Conservation (phyloP, 2,329 filamentous ascomycete species). For the Metarhizium sp. region DNA sequence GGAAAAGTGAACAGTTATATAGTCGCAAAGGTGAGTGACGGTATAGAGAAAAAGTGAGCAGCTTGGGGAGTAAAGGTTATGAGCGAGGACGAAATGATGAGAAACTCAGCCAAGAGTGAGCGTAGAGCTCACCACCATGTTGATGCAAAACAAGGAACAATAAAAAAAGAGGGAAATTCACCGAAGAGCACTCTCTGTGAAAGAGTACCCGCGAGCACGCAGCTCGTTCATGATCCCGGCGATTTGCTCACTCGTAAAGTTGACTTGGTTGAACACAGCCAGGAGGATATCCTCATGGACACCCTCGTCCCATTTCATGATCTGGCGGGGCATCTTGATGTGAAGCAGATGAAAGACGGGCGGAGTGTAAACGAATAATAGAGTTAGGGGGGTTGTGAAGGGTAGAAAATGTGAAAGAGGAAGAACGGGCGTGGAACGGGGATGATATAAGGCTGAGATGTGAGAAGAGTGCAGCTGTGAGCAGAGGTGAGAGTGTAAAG, state of each 20-base stretch:
- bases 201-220: slow-evolving; percentile 27
- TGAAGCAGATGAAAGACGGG: background rate
- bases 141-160: slow-evolving; percentile 1
- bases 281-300: slow-evolving; percentile 36
- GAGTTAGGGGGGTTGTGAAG: background rate
- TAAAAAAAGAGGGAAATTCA: slow-evolving; percentile 14
- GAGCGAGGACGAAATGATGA: background rate
- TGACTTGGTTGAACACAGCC: slow-evolving; percentile 27
- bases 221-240: slow-evolving; percentile 28
- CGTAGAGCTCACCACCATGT: background rate
- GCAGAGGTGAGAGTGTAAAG: background rate
- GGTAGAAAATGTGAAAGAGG: background rate
- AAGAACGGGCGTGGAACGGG: background rate
- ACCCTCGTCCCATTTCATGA: slow-evolving; percentile 30
- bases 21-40: no score
- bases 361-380: background rate
- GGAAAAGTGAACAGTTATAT: no score
- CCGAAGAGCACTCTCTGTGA: slow-evolving; percentile 31
- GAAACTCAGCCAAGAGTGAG: background rate
- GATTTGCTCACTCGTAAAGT: slow-evolving; percentile 22
- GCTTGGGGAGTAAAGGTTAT: background rate
- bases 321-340: slow-evolving; percentile 12
- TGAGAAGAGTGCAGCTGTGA: background rate
- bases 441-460: background rate
- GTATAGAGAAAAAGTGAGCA: background rate